Evolutionary conservation across 768 basidiomycete species (phyloP).

Genomic region (Kwoniella sp.): DNA sequence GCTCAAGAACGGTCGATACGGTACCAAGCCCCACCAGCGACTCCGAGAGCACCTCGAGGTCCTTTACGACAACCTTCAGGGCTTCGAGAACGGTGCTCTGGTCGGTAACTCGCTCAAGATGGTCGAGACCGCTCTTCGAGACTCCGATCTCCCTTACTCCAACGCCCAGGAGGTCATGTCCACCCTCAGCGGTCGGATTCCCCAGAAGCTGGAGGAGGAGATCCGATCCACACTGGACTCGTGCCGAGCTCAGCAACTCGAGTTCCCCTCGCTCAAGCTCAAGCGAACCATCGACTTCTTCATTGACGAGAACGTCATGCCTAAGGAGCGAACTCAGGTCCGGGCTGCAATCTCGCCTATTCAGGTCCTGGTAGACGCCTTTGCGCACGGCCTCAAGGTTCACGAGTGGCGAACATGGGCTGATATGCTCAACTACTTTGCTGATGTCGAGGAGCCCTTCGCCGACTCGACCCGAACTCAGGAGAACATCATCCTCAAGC

Average conservation of each 20-base stretch:
- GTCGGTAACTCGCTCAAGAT: slow-evolving; percentile 84
- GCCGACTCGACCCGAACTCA: slow-evolving; percentile 68
- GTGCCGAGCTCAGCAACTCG: slow-evolving; percentile 66
- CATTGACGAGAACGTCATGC: slow-evolving; percentile 70
- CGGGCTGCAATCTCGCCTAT: slow-evolving; percentile 66
- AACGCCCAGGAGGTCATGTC: slow-evolving; percentile 79
- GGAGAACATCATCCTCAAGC: slow-evolving; percentile 80
- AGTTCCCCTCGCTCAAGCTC: slow-evolving; percentile 85
- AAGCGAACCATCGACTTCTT: slow-evolving; percentile 82
- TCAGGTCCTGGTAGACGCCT: slow-evolving; percentile 71
- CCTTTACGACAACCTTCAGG: slow-evolving; percentile 86
- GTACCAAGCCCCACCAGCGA: slow-evolving; percentile 84
- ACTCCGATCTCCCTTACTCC: slow-evolving; percentile 82
- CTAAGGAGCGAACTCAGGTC: slow-evolving; percentile 77
- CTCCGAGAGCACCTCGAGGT: slow-evolving; percentile 67
- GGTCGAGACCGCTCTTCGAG: slow-evolving; percentile 72
- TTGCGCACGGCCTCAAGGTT: slow-evolving; percentile 73
- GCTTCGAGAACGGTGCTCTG: slow-evolving; percentile 91
- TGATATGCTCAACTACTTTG: slow-evolving; percentile 70
- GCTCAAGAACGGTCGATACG: slow-evolving; percentile 68
- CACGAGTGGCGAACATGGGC: slow-evolving; percentile 74
- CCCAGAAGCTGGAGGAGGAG: slow-evolving; percentile 79
- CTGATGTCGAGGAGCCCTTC: slow-evolving; percentile 83
- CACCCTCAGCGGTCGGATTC: slow-evolving; percentile 86
- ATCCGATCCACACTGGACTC: slow-evolving; percentile 73